A percentile compares a stretch with the other conserved stretches of the same genome.
phyloP scores from a whole-genome alignment of 2,329 filamentous ascomycete species.

The Teratosphaeria viscida region DNA sequence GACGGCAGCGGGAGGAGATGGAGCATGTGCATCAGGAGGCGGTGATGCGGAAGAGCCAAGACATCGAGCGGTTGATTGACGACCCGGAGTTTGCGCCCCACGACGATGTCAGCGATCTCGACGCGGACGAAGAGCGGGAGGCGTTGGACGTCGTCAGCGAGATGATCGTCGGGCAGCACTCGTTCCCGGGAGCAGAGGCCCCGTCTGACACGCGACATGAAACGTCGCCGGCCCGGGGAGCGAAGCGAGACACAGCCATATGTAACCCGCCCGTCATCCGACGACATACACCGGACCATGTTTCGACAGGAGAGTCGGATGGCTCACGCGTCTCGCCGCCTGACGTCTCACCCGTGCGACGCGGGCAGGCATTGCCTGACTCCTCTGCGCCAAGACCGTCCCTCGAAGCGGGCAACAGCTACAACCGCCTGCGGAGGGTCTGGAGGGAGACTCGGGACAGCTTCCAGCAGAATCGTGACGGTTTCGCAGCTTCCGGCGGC shows the following conservation, averaged over 20 bases:
- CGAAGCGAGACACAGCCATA: background rate
- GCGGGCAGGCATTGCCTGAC: background rate
- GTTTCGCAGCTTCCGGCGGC: background rate
- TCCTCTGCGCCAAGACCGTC: background rate
- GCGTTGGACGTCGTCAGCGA: conserved; percentile 15
- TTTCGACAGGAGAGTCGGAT: background rate
- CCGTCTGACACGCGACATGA: background rate
- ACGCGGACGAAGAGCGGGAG: conserved; percentile 8
- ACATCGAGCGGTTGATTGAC: conserved; percentile 6
- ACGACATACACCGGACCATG: background rate
- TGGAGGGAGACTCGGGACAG: background rate
- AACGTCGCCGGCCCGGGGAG: background rate
- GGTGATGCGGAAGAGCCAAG: conserved; percentile 13
- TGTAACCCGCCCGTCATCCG: background rate
- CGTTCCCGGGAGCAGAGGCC: background rate
- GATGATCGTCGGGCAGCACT: conserved; percentile 2
- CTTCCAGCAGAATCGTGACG: background rate
- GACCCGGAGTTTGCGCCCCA: background rate
- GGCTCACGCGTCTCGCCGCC: background rate
- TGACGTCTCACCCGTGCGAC: background rate
- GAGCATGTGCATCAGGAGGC: conserved; percentile 9
- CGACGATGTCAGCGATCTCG: conserved; percentile 4
- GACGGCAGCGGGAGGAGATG: background rate
- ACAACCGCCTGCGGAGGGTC: background rate
- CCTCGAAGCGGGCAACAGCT: background rate